Evolutionary conservation across 306 rosid genomes (phyloP).

Genomic region (Pachyrhizus erosus): DNA sequence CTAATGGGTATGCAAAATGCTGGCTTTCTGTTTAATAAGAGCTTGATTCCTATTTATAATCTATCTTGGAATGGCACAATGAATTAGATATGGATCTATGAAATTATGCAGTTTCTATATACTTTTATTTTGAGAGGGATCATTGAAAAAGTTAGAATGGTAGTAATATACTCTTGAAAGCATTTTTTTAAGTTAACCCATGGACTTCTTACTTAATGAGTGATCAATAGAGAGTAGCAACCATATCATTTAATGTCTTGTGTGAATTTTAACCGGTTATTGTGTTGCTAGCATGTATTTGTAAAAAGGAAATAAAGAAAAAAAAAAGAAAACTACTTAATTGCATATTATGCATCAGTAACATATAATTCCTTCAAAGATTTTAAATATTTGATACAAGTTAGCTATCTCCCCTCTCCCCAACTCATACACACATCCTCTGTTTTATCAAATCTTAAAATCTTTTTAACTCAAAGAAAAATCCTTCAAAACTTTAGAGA

Average conservation of each 20-base stretch:
- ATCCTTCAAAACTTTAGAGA: neutral
- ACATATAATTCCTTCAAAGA: no score
- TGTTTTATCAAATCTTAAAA: slow-evolving; percentile 1
- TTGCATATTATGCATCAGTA: neutral
- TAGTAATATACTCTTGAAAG: no score
- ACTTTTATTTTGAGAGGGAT: neutral
- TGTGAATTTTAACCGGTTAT: no score
- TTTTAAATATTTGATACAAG: no score
- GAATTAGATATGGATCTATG: neutral
- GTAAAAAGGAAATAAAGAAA: neutral
- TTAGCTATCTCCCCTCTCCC: no score
- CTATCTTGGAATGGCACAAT: neutral
- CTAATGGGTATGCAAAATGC: neutral
- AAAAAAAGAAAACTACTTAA: neutral
- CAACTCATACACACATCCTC: no score
- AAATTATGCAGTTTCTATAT: neutral
- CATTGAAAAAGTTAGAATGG: neutral
- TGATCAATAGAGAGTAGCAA: neutral
- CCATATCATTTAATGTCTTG: no score
- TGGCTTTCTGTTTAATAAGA: neutral
- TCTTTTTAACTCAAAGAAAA: neutral
- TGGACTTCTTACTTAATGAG: neutral
- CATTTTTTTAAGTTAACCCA: no score
- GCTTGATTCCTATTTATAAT: neutral
- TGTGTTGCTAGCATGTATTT: neutral